These are phyloP conservation scores for Clausena lansium DNA, from an alignment of 345 rosid genomes.

Conservation along the genomic window DNA sequence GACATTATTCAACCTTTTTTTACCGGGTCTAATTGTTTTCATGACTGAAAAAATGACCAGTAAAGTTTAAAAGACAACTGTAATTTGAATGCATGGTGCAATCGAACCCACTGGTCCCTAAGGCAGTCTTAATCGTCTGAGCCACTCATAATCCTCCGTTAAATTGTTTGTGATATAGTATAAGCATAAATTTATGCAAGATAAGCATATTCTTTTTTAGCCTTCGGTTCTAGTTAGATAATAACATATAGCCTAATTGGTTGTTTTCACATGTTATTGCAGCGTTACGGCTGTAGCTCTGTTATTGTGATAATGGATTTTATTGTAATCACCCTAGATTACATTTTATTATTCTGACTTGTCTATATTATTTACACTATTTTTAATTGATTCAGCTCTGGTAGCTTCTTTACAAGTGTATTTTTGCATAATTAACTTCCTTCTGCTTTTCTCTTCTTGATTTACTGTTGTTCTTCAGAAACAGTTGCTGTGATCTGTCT, in stretches of 20 bases:
- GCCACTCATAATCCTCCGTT: not conserved
- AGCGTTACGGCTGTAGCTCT: not conserved
- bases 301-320: not conserved
- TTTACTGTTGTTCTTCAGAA: constrained; percentile 45
- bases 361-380: not conserved
- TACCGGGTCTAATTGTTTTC: not conserved
- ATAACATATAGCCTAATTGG: not conserved
- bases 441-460: constrained; percentile 11
- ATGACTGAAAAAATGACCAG: not conserved
- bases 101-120: not conserved
- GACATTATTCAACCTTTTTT: not conserved
- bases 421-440: not conserved
- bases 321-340: not conserved
- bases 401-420: constrained; percentile 5
- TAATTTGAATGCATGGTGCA: not conserved
- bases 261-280: not conserved
- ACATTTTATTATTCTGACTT: not conserved
- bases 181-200: not conserved
- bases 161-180: not conserved
- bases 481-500: constrained; percentile 57
- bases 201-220: not conserved
- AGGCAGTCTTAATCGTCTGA: not conserved
- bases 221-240: not conserved
- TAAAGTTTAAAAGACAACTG: not conserved
- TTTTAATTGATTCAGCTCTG: not conserved